These are phyloP conservation scores for Phytophthora aleatoria DNA, from an alignment of 352 stramenopile species.

Conservation along the genomic window DNA sequence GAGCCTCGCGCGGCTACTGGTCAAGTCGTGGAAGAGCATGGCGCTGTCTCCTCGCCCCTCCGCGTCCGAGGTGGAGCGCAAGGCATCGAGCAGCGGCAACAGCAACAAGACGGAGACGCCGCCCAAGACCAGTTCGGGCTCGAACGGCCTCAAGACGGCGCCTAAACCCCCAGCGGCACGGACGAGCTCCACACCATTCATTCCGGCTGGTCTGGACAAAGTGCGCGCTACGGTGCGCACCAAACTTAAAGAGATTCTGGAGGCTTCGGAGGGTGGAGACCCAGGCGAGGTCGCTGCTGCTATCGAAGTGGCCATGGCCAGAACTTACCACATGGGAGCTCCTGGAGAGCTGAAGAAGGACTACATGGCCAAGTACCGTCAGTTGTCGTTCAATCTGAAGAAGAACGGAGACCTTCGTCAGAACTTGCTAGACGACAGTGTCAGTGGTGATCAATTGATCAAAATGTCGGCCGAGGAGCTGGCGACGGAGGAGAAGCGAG, in stretches of 20 bases:
- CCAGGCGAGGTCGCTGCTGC: slow-evolving; percentile 59
- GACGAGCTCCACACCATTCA: slow-evolving; percentile 46
- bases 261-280: slow-evolving; percentile 53
- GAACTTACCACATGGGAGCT: slow-evolving; percentile 68
- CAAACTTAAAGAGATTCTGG: slow-evolving; percentile 81
- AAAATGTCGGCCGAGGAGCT: slow-evolving; percentile 88
- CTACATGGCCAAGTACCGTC: slow-evolving; percentile 88
- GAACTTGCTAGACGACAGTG: slow-evolving; percentile 69
- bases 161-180: slow-evolving; percentile 28
- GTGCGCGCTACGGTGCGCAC: slow-evolving; percentile 76
- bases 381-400: slow-evolving; percentile 92
- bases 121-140: slow-evolving; percentile 10
- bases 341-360: slow-evolving; percentile 86
- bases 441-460: slow-evolving; percentile 78
- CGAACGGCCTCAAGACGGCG: slow-evolving; percentile 35
- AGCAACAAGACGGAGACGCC: slow-evolving; percentile 30
- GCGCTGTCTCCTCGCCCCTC: slow-evolving; percentile 62
- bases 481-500: slow-evolving; percentile 85
- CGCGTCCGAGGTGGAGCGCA: slow-evolving; percentile 10
- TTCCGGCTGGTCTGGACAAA: slow-evolving; percentile 76
- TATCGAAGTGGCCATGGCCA: slow-evolving; percentile 81
- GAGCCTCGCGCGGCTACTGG: slow-evolving; percentile 70
- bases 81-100: slow-evolving; percentile 33
- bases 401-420: slow-evolving; percentile 86
- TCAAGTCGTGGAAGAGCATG: slow-evolving; percentile 91